Evolutionary conservation across 805 yeast species (phyloP), one percentile per base, ranked within the genome.

Genomic region (Yamadazyma kitorensis): DNA sequence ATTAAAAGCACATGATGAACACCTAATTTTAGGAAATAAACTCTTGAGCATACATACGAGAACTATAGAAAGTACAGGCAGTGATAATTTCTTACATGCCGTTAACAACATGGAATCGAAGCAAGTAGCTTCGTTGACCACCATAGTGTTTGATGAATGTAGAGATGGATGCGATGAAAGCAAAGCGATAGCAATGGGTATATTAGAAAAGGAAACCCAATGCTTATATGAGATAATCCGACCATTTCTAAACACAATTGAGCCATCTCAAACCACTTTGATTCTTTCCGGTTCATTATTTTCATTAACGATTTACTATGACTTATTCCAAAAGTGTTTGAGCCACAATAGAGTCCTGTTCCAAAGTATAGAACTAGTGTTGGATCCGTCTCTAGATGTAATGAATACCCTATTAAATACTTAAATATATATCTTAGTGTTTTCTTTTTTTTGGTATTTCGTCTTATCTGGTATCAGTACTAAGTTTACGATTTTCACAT

Each of bases 131-230:
- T 28, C 31, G 15, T 15, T 28, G 6, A 17, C 24, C 6, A 16
- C 9, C 8, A 17, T 28, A 6, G 31, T 28, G 16, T 28, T 28
- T 13, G 31, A 16, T 6, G 31, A 16, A 17, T 19, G 16, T 17
- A 18, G 17, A 12, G 29, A 27, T 17, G 29, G 29, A 10, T 17
- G 31, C 12, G 29, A 27, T 17, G 29, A 18, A 10, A 28, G 31
- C 12, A 13, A 9, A 17, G 24, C 9, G 13, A 14, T 28, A 11
- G 31, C 31, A 6, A 17, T 5, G 6, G 14, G 10, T 6, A 28
- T 28, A 7, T 12, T 28, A 9, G 15, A 18, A 17, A 7, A 28
- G 15, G 31, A 28, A 19, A 28, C 18, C n/a, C 9, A 28, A 28
- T 7, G 9, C 7, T 15, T 28, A 6, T 18, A 10, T 17, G 23